Evolutionary conservation across 805 yeast genomes (phyloP).

Genomic region (Lipomyces sp.): DNA sequence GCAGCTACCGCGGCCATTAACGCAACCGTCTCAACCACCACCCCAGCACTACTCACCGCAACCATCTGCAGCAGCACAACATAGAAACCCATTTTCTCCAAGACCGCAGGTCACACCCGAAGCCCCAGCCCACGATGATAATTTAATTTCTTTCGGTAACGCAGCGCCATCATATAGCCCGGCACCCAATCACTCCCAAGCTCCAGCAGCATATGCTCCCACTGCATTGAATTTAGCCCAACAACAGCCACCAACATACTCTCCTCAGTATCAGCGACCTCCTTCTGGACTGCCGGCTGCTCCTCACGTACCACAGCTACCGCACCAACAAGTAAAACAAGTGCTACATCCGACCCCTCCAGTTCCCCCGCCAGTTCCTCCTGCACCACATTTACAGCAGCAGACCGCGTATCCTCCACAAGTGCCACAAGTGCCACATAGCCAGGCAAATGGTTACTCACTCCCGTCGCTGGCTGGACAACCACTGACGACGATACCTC

Average conservation of each 20-base stretch:
- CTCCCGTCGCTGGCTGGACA: slow-evolving; percentile 6
- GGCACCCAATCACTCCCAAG: neutral
- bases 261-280: slow-evolving; percentile 5
- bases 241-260: slow-evolving; percentile 6
- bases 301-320: slow-evolving; percentile 3
- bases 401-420: slow-evolving; percentile 11
- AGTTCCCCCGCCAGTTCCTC: slow-evolving; percentile 4
- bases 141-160: slow-evolving; percentile 1
- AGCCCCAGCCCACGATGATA: slow-evolving; percentile 1
- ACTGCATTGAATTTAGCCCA: slow-evolving; percentile 12
- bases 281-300: neutral
- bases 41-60: slow-evolving; percentile 7
- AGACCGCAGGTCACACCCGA: slow-evolving; percentile 3
- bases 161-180: neutral
- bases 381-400: slow-evolving; percentile 11
- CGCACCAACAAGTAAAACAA: neutral
- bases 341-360: slow-evolving; percentile 3
- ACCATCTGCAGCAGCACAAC: neutral
- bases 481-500: neutral
- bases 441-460: slow-evolving; percentile 11
- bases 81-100: neutral
- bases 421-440: neutral
- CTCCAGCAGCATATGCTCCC: neutral
- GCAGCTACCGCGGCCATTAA: slow-evolving; percentile 7
- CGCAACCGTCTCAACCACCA: slow-evolving; percentile 6